Evolutionary conservation across 768 basidiomycete species (phyloP).

Genomic region (Royoungia palumana): DNA sequence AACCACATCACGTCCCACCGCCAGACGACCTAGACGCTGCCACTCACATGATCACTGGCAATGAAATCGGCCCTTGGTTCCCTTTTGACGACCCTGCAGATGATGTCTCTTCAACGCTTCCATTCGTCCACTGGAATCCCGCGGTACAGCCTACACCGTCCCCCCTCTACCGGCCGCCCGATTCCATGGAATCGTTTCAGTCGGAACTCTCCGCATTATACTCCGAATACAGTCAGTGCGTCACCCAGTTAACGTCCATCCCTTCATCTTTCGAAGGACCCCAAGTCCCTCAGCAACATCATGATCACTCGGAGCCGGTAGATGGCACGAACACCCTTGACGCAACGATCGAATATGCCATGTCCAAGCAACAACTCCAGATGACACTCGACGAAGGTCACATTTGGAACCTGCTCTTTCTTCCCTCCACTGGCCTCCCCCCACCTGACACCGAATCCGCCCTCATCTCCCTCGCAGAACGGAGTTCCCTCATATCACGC

Average conservation of each 20-base stretch:
- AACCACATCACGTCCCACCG: slow-evolving; percentile 9
- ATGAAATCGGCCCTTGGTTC: slow-evolving; percentile 3
- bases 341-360: slow-evolving; percentile 40
- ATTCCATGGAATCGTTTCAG: slow-evolving; percentile 32
- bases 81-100: slow-evolving; percentile 14
- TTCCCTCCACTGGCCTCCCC: slow-evolving; percentile 6
- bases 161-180: slow-evolving; percentile 2
- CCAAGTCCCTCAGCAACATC: slow-evolving; percentile 8
- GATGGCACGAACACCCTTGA: slow-evolving; percentile 30
- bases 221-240: slow-evolving; percentile 45
- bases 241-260: slow-evolving; percentile 43
- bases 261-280: slow-evolving; percentile 27
- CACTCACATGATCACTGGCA: slow-evolving; percentile 2
- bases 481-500: slow-evolving; percentile 54
- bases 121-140: slow-evolving; percentile 25
- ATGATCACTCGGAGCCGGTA: slow-evolving; percentile 2
- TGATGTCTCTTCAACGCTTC: slow-evolving; percentile 15
- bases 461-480: slow-evolving; percentile 39
- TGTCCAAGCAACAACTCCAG: slow-evolving; percentile 62
- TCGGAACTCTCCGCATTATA: slow-evolving; percentile 46
- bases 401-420: slow-evolving; percentile 51
- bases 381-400: slow-evolving; percentile 58
- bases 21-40: slow-evolving; percentile 6
- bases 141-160: slow-evolving; percentile 14
- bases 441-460: slow-evolving; percentile 21